A percentile compares a stretch with the other conserved stretches of the same genome.
phyloP scores from a whole-genome alignment of 2,329 filamentous ascomycete genomes.

The Diplodia mutila region DNA sequence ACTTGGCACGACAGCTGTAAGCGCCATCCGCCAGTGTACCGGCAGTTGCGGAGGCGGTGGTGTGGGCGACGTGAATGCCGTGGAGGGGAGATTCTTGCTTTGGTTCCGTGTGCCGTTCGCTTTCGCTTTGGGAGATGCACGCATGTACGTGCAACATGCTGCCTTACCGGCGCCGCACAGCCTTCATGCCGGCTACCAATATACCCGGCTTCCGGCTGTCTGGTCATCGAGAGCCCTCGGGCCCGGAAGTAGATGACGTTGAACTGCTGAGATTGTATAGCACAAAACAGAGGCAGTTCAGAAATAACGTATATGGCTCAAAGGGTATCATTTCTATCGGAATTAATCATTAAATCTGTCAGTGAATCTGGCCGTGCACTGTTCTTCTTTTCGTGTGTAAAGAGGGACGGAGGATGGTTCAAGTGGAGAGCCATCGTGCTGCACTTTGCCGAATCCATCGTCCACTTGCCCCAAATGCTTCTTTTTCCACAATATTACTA shows the following conservation, averaged over 20 bases:
- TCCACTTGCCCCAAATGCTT: neutral
- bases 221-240: neutral
- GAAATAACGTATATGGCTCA: neutral
- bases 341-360: neutral
- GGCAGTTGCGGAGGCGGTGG: no score
- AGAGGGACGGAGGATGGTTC: neutral
- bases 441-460: neutral
- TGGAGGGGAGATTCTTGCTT: no score
- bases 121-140: conserved; percentile 5
- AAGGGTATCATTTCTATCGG: neutral
- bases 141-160: neutral
- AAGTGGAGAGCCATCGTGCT: neutral
- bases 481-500: neutral
- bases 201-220: neutral
- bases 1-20: neutral
- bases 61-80: neutral
- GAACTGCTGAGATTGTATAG: neutral
- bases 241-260: neutral
- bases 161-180: neutral
- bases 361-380: neutral
- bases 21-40: neutral
- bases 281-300: no score
- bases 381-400: neutral
- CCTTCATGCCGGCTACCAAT: neutral
- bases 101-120: neutral